phyloP scores from a whole-genome alignment of 257 asterid genomes.

The Striga asiatica region DNA sequence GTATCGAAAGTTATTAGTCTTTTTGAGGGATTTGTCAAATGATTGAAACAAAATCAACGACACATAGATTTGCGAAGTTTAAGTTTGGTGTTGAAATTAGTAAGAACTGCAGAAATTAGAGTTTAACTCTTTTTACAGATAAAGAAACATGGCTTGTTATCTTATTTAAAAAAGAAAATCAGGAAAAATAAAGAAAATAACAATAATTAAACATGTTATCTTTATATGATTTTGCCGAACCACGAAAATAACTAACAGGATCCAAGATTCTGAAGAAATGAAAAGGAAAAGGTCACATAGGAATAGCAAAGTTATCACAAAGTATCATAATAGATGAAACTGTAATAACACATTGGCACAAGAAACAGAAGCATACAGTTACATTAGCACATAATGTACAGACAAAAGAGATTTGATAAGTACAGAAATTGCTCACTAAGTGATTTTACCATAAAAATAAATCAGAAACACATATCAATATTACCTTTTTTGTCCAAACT shows the following conservation, averaged over 20 bases:
- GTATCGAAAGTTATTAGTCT: slow-evolving; percentile 6
- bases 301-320: not conserved
- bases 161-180: not conserved
- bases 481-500: too few relatives aligned
- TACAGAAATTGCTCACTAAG: too few relatives aligned
- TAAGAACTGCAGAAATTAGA: not conserved
- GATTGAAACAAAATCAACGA: not conserved
- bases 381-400: too few relatives aligned
- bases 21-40: not conserved
- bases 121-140: too few relatives aligned
- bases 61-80: too few relatives aligned
- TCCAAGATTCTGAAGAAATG: not conserved
- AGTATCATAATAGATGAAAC: not conserved
- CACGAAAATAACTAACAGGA: not conserved
- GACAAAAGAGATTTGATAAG: too few relatives aligned
- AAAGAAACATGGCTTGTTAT: not conserved
- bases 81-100: not conserved
- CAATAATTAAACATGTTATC: too few relatives aligned
- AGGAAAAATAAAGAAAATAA: too few relatives aligned
- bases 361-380: too few relatives aligned
- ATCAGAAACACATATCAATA: too few relatives aligned
- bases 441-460: too few relatives aligned
- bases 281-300: not conserved
- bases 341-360: not conserved
- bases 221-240: not conserved